Base-by-base conservation (phyloP, 192 early-diverging fungal species). In the Podila clonocystis region DNA sequence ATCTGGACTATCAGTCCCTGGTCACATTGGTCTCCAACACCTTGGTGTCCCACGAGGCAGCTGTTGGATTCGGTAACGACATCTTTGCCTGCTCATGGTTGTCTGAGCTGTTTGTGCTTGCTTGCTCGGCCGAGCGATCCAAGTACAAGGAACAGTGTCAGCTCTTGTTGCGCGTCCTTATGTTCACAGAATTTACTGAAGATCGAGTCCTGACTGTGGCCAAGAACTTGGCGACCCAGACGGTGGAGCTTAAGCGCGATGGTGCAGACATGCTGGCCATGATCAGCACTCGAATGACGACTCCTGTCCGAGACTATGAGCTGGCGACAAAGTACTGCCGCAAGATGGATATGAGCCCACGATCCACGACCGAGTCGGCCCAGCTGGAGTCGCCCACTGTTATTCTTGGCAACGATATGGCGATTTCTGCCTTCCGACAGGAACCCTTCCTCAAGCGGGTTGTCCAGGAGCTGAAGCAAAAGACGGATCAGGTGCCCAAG, bases 221-320 rank as follows among this genome's bases (percentile, higher is more conserved):
- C 19, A 93, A 94, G 83, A 94, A 94, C 70, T 68, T 94, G 62
- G 74, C 90, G 29, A 86, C 85, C 20, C 87, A 91, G n/a, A 86
- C 94, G 34, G 65, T 70, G 55, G 91, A 93, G 50, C 62, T 85
- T 26, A 94, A 94, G 75, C 89, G 93, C 13, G 89, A 93, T 70
- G 93, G 91, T 22, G 70, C 71, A 7, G 63, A 75, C 9, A 83
- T 94, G 80, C 62, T 91, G 50, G 58, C 58, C 4, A 86, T 91
- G 22, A 74, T 90, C 5, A 63, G 79, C 4, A 85, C 79, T 20
- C 74, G 77, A 33, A 85, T 80, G 73, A 88, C 82, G 2, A 82
- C 82, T 5, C 75, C 83, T 33, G 50, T 85, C 1, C 63, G 64
- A 24, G 82, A 82, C 31, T 75, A 74, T 20, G 70, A 82, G 24